phyloP scores from a whole-genome alignment of 2,329 filamentous ascomycete species.

The Cadophora gregata region DNA sequence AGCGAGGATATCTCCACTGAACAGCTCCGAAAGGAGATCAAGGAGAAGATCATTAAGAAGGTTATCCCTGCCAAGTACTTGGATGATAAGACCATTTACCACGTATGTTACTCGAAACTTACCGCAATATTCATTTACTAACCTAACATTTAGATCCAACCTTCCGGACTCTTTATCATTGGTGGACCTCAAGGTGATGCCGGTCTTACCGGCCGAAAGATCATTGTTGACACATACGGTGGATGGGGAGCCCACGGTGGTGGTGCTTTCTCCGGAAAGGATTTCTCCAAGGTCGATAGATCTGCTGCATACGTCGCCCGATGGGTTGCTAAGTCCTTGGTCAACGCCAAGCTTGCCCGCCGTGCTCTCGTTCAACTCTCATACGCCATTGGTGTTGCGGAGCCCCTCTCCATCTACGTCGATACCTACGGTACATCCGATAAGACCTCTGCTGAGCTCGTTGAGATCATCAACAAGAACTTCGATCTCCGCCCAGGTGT shows the following conservation, averaged over 20 bases:
- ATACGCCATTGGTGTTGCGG: constrained; percentile 98
- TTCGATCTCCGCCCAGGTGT: constrained; percentile 98
- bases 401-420: constrained; percentile 97
- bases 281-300: constrained; percentile 99
- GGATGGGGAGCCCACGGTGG: constrained; percentile 99
- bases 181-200: constrained; percentile 99
- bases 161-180: constrained; percentile 98
- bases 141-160: constrained; percentile 72
- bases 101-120: constrained; percentile 63
- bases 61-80: constrained; percentile 92
- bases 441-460: constrained; percentile 89
- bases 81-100: constrained; percentile 92
- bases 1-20: constrained; percentile 86
- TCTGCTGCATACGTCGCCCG: constrained; percentile 96
- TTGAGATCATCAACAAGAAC: constrained; percentile 92
- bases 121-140: constrained; percentile 7
- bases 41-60: constrained; percentile 96
- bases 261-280: constrained; percentile 99
- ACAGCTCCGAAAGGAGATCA: constrained; percentile 90
- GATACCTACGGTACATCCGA: constrained; percentile 95
- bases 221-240: constrained; percentile 98
- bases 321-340: constrained; percentile 99
- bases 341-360: constrained; percentile 85
- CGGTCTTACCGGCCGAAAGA: constrained; percentile 98
- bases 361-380: constrained; percentile 97